Evolutionary conservation across 2,329 filamentous ascomycete genomes (phyloP).

Genomic region (Daldinia sp.): DNA sequence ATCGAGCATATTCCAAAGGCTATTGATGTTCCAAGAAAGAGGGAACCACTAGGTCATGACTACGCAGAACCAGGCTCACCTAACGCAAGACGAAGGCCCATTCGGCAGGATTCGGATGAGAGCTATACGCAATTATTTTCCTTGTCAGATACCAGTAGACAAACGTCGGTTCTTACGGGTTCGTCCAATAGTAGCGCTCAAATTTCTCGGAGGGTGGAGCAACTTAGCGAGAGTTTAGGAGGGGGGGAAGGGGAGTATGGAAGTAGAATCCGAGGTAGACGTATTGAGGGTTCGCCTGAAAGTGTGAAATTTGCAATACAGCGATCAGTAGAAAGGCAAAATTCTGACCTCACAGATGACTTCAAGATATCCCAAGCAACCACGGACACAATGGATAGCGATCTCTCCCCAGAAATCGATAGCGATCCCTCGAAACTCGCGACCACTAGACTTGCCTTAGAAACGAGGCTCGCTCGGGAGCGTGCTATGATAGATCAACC

Average conservation of each 20-base stretch:
- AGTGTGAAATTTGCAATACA: slow-evolving; percentile 38
- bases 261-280: slow-evolving; percentile 60
- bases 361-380: slow-evolving; percentile 51
- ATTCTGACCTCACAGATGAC: slow-evolving; percentile 48
- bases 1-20: slow-evolving; percentile 58
- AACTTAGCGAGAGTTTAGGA: slow-evolving; percentile 39
- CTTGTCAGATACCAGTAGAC: slow-evolving; percentile 63
- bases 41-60: slow-evolving; percentile 54
- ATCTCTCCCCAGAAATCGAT: slow-evolving; percentile 31
- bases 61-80: slow-evolving; percentile 52
- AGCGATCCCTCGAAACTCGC: slow-evolving; percentile 24
- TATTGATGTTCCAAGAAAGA: slow-evolving; percentile 65
- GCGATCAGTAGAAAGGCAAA: slow-evolving; percentile 39
- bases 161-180: slow-evolving; percentile 54
- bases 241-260: slow-evolving; percentile 56
- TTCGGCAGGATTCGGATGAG: slow-evolving; percentile 68
- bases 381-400: slow-evolving; percentile 48
- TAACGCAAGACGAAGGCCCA: slow-evolving; percentile 47
- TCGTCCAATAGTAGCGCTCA: slow-evolving; percentile 52
- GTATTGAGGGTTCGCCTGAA: slow-evolving; percentile 51
- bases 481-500: slow-evolving; percentile 43
- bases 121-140: slow-evolving; percentile 71
- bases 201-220: slow-evolving; percentile 25
- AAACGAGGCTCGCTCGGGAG: slow-evolving; percentile 31
- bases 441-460: slow-evolving; percentile 30